Conservation (phyloP, 768 basidiomycete genomes). For the Auriculariales sp. region DNA sequence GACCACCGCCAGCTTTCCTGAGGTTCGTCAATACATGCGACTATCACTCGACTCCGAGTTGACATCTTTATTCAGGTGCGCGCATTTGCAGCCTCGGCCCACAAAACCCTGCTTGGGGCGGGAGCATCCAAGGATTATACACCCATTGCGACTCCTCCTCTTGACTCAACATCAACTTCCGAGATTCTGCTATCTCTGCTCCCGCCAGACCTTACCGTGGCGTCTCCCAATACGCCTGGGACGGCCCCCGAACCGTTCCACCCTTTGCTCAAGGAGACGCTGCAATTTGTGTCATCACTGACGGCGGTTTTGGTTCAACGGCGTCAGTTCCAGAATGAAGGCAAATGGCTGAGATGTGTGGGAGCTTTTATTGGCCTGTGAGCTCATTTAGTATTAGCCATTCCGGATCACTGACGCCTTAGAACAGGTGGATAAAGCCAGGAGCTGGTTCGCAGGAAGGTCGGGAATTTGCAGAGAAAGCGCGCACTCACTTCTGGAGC, state of each 20-base stretch:
- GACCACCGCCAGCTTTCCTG: slow-evolving; percentile 86
- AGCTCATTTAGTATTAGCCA: background rate
- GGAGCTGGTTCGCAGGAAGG: slow-evolving; percentile 26
- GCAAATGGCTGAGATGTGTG: background rate
- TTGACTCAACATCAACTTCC: slow-evolving; percentile 43
- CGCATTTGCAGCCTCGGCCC: slow-evolving; percentile 77
- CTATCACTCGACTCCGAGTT: background rate
- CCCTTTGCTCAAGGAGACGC: background rate
- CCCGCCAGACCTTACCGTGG: slow-evolving; percentile 29
- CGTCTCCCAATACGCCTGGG: slow-evolving; percentile 7
- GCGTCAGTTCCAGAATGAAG: background rate
- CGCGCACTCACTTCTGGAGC: slow-evolving; percentile 59
- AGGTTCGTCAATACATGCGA: slow-evolving; percentile 31
- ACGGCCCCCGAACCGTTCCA: background rate
- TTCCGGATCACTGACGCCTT: background rate
- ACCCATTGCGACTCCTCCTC: slow-evolving; percentile 46
- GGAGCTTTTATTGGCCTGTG: background rate
- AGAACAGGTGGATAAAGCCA: slow-evolving; percentile 1
- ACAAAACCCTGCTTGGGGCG: slow-evolving; percentile 65
- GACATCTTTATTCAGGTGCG: slow-evolving; percentile 42
- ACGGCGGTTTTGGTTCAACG: background rate
- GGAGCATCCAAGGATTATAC: slow-evolving; percentile 49
- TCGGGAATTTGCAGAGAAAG: slow-evolving; percentile 40
- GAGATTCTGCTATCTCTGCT: slow-evolving; percentile 45
- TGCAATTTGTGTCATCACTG: slow-evolving; percentile 3